phyloP scores from a whole-genome alignment of 345 rosid genomes.

The Kernera saxatilis region DNA sequence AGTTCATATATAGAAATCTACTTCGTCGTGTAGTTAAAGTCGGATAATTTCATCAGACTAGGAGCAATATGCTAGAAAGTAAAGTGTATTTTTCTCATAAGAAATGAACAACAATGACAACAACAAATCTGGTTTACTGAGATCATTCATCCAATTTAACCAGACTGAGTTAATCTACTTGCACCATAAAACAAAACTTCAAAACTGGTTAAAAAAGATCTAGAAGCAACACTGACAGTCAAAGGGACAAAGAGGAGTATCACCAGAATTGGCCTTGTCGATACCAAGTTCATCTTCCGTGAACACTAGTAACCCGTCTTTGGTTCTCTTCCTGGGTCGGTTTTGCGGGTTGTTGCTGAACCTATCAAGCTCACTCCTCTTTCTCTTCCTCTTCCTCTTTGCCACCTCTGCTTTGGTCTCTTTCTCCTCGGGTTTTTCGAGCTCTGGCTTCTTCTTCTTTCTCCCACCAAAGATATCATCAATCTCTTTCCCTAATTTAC shows the following conservation, averaged over 20 bases:
- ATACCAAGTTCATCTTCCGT: conserved; percentile 70
- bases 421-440: not conserved
- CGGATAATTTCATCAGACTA: not conserved
- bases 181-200: not conserved
- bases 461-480: conserved; percentile 42
- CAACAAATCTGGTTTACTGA: not conserved
- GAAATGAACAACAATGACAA: not conserved
- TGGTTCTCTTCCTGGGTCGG: conserved; percentile 41
- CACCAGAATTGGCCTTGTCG: conserved; percentile 45
- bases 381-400: conserved; percentile 34
- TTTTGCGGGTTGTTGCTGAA: conserved; percentile 10
- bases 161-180: not conserved
- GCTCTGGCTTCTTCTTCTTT: conserved; percentile 37
- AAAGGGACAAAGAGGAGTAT: conserved; percentile 74
- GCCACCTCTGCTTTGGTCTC: conserved; percentile 28
- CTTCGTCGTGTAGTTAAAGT: not conserved
- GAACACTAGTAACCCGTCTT: conserved; percentile 49
- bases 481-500: conserved; percentile 32
- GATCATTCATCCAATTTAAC: not conserved
- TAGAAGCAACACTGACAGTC: conserved; percentile 83
- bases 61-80: not conserved
- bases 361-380: conserved; percentile 5
- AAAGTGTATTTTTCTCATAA: not conserved
- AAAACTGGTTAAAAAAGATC: conserved; percentile 3
- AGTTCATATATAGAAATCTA: too few relatives aligned